phyloP scores from a whole-genome alignment of 2,329 filamentous ascomycete species.

The Celoporthe dispersa region DNA sequence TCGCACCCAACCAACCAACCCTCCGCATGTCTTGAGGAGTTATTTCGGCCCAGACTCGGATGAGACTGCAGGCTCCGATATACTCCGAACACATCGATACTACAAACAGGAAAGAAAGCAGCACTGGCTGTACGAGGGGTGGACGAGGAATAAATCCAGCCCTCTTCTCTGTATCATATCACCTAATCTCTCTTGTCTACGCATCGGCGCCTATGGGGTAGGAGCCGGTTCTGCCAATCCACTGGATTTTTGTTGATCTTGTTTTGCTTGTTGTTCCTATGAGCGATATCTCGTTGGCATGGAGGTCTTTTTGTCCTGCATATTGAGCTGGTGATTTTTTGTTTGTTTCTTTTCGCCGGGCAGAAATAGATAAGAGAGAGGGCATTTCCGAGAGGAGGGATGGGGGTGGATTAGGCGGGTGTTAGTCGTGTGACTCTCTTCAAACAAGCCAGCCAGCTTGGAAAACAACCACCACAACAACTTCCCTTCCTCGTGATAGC shows the following conservation, averaged over 20 bases:
- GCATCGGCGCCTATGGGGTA: conserved; percentile 5
- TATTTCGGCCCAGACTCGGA: background rate
- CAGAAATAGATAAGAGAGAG: background rate
- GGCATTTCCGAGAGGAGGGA: background rate
- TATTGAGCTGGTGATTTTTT: background rate
- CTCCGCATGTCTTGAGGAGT: background rate
- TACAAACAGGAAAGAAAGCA: background rate
- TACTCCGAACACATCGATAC: background rate
- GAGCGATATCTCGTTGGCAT: conserved; percentile 4
- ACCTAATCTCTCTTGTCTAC: background rate
- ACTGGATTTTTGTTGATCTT: background rate
- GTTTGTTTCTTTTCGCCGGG: background rate
- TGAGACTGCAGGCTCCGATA: background rate
- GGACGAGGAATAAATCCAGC: background rate
- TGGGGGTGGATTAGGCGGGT: background rate
- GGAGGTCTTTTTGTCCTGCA: background rate
- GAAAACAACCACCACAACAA: background rate
- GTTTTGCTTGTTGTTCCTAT: background rate
- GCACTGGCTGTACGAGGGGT: background rate
- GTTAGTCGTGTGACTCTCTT: background rate
- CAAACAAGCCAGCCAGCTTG: background rate
- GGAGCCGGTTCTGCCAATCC: conserved; percentile 5
- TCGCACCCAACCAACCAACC: background rate
- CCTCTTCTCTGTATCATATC: conserved; percentile 1
- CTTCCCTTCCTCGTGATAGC: background rate